These are phyloP conservation scores for Exserohilum turcica DNA, from an alignment of 2,329 filamentous ascomycete genomes.

Conservation along the genomic window DNA sequence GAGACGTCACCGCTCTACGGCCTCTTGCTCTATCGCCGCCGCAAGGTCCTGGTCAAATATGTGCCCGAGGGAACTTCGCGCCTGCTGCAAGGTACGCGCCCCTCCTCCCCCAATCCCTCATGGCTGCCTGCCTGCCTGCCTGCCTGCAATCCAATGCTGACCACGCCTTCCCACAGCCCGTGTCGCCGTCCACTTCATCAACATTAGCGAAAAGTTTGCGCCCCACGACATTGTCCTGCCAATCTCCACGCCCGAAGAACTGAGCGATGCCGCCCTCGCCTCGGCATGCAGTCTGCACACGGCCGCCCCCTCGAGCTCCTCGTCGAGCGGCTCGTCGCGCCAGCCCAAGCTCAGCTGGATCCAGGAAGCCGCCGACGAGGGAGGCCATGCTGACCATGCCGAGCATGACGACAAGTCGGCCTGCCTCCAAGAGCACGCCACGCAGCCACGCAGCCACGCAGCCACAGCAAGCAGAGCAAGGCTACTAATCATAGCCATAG, in stretches of 20 bases:
- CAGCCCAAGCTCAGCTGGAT: constrained; percentile 85
- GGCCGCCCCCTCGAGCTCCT: constrained; percentile 82
- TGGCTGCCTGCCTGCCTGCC: not conserved
- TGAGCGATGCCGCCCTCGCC: constrained; percentile 86
- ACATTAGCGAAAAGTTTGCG: constrained; percentile 69
- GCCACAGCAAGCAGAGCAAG: too few relatives aligned
- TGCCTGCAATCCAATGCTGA: too few relatives aligned
- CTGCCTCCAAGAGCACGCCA: too few relatives aligned
- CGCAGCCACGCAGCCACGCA: too few relatives aligned
- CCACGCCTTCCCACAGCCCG: constrained; percentile 65
- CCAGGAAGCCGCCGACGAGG: constrained; percentile 86
- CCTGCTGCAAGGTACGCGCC: constrained; percentile 80
- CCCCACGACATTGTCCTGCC: constrained; percentile 86
- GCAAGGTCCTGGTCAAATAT: constrained; percentile 91
- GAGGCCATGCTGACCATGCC: constrained; percentile 51
- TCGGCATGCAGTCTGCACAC: constrained; percentile 88
- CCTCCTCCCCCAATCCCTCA: not conserved
- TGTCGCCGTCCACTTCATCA: constrained; percentile 71
- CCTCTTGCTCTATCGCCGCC: constrained; percentile 84
- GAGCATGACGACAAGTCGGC: too few relatives aligned
- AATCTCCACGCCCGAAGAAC: constrained; percentile 73
- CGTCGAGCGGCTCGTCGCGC: constrained; percentile 76
- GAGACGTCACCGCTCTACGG: constrained; percentile 90
- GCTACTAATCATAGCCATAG: too few relatives aligned
- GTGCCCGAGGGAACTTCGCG: constrained; percentile 89